Percentiles rank a stretch among this genome's conserved stretches.
phyloP scores from a whole-genome alignment of 768 basidiomycete species.

The Kondoa malvinella region DNA sequence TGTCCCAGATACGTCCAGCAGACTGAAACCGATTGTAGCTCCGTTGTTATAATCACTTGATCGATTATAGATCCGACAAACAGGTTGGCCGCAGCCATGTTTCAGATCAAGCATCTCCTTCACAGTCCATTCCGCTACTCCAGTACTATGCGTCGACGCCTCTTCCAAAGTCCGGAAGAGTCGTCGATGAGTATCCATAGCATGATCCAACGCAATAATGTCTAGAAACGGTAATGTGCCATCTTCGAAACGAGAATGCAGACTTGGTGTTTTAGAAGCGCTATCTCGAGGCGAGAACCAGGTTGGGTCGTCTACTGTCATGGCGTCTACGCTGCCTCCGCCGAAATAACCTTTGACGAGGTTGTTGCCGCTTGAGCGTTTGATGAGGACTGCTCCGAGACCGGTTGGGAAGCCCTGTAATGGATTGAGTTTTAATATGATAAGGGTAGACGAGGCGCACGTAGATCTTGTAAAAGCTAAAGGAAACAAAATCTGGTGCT shows the following conservation, averaged over 20 bases:
- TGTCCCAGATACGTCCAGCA: slow-evolving; percentile 14
- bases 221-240: slow-evolving; percentile 25
- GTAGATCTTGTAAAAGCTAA: slow-evolving; percentile 28
- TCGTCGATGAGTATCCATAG: slow-evolving; percentile 12
- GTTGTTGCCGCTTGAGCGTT: slow-evolving; percentile 8
- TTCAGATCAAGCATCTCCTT: neutral
- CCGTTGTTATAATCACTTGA: slow-evolving; percentile 15
- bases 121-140: neutral
- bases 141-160: neutral
- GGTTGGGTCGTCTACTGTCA: slow-evolving; percentile 16
- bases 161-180: slow-evolving; percentile 4
- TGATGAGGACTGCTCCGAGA: slow-evolving; percentile 25
- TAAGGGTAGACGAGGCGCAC: neutral
- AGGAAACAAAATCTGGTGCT: slow-evolving; percentile 25
- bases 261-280: neutral
- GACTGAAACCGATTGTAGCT: slow-evolving; percentile 23
- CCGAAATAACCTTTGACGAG: slow-evolving; percentile 22
- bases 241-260: slow-evolving; percentile 20
- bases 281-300: neutral
- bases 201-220: slow-evolving; percentile 21
- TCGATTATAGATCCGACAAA: slow-evolving; percentile 6
- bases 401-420: slow-evolving; percentile 28
- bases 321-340: slow-evolving; percentile 25
- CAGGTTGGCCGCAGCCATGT: slow-evolving; percentile 13
- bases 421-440: neutral